These are phyloP conservation scores for Lactarius vividus DNA, from an alignment of 768 basidiomycete species.

Conservation along the genomic window DNA sequence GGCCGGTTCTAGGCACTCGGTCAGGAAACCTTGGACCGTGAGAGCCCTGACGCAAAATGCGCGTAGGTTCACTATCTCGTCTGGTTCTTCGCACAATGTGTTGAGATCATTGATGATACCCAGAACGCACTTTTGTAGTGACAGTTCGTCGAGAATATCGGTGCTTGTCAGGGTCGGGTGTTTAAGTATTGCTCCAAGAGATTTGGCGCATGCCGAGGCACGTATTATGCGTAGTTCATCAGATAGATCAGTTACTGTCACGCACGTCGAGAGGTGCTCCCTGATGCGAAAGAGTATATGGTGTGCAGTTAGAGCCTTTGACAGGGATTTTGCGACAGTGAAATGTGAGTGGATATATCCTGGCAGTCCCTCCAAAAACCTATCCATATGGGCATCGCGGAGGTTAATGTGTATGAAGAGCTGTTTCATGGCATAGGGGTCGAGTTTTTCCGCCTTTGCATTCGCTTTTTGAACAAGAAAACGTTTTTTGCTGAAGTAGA, in stretches of 20 bases:
- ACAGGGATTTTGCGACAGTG: background rate
- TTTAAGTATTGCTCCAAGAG: slow-evolving; percentile 1
- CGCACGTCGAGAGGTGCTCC: slow-evolving; percentile 17
- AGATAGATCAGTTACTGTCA: slow-evolving; percentile 3
- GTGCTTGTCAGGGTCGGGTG: background rate
- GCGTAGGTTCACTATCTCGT: slow-evolving; percentile 1
- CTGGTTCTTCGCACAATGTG: too few species aligned
- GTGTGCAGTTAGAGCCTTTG: background rate
- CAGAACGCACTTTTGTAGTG: background rate
- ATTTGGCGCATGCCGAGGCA: slow-evolving; percentile 4
- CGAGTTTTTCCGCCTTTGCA: background rate
- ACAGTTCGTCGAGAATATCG: too few species aligned
- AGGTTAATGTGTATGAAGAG: slow-evolving; percentile 11
- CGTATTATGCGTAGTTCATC: slow-evolving; percentile 1
- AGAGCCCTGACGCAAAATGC: slow-evolving; percentile 9
- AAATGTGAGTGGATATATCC: slow-evolving; percentile 10
- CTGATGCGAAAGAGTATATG: background rate
- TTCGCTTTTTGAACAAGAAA: background rate
- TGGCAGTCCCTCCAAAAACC: slow-evolving; percentile 10
- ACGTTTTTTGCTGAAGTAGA: background rate
- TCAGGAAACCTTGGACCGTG: slow-evolving; percentile 6
- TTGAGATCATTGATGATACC: background rate
- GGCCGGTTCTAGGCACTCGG: too few species aligned
- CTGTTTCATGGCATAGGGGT: slow-evolving; percentile 10
- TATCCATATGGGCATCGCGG: slow-evolving; percentile 16